Base-by-base conservation (phyloP, 2,329 filamentous ascomycete genomes). In the Claviceps paspali region DNA sequence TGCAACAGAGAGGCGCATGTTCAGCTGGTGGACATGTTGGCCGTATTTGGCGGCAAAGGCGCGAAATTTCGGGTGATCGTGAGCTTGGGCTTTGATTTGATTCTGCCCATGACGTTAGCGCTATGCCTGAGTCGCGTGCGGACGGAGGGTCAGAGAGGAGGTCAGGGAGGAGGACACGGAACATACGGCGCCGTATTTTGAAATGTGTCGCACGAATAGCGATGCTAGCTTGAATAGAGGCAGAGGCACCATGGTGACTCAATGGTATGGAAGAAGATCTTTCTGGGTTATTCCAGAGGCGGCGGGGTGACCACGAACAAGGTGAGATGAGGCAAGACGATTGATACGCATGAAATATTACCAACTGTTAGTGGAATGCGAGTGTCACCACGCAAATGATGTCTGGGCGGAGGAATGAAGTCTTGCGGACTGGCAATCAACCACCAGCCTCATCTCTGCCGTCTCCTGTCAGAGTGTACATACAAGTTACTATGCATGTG, bases 171-270 rank as follows among this genome's bases (percentile, higher is more conserved):
- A 12, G n/a, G 12, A 6, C 14, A 38, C 7, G n/a, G n/a, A n/a
- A 59, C 73, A 47, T 68, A 79, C 75, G 38, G 76, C 75, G 51
- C 75, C 75, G 63, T 79, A 79, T 58, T 79, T 79, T 39, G 75
- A 79, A 37, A 79, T 58, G 51, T 79, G 75, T 47, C 73, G 68
- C 50, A 79, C 63, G 46, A 79, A 75, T 33, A 79, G 63, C 39
- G 74, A 56, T 17, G 68, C 75, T 45, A 79, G 70, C 60, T 80
- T 80, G 59, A 80, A 80, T 14, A 80, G 61, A 15, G 76, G 76
- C 28, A 80, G 62, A 39, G 74, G 67, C 31, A 79, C 75, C 76
- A 80, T 79, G 38, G 43, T 41, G 42, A 19, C 5, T 15, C 24
- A 21, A 29, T 35, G 12, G 10, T 15, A n/a, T n/a, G n/a, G n/a